Evolutionary conservation across 352 stramenopile genomes (phyloP), one percentile per base, ranked within the genome.

Genomic region (Pythium brassicae): DNA sequence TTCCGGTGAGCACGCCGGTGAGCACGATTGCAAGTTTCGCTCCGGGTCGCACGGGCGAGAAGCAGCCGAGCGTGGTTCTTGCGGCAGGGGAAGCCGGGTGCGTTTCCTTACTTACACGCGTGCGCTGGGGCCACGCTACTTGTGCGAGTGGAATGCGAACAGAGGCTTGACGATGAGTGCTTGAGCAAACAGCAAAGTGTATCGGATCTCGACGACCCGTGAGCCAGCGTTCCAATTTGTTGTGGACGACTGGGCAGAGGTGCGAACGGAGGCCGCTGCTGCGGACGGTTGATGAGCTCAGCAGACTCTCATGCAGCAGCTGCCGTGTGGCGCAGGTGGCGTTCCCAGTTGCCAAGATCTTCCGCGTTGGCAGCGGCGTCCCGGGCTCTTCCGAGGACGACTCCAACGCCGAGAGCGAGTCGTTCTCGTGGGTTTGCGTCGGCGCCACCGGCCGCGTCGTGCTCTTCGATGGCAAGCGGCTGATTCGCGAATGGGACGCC

Each of bases 1-100:
- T 86, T 23, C 57, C 62, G 0, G 71, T 65, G 2, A 45, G 49
- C 5, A 66, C 71, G 4, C 65, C 74, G 0, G 66, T 83, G 34
- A 57, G 29, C 15, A 57, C 76, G 32, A 52, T 84, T 25, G 57
- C 59, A 40, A 68, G 65, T 26, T 68, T 69, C 34, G 15, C 20
- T 2, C 7, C n/a, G 5, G n/a, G 12, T 17, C 7, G 19, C 43
- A 27, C 32, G 32, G 5, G 14, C 32, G 32, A 37, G 32, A 37
- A 25, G 32, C 49, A 54, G 34, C 29, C 32, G 60, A 70, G 82
- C 34, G 52, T 72, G 11, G 59, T 85, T 17, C 46, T 85, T 22
- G 71, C 55, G 23, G 64, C 70, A 19, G 75, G 72, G 14, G 72
- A 86, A 46, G 72, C 76, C 66, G 75, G 75, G 75, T 85, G 42